phyloP scores from a whole-genome alignment of 1,139 yeast genomes.

The Sugiyamaella sp. region DNA sequence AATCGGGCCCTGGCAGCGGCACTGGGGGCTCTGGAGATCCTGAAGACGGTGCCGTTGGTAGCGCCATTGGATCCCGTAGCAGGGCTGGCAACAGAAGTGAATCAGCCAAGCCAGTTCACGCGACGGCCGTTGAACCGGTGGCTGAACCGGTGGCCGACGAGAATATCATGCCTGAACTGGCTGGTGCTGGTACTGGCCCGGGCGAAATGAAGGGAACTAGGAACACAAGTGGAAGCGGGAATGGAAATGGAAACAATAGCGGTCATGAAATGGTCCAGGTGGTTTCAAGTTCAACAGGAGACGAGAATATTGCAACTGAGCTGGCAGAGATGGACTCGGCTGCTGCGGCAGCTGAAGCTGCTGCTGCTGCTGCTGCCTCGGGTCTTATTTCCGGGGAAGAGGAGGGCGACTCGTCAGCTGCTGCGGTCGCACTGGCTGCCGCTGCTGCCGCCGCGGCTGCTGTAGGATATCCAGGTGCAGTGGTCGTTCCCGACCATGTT shows the following conservation, averaged over 20 bases:
- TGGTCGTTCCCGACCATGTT: constrained; percentile 5
- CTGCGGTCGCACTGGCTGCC: constrained; percentile 9
- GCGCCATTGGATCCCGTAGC: no score
- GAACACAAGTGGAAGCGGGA: no score
- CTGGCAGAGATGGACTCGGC: constrained; percentile 5
- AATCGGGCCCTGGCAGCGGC: neutral
- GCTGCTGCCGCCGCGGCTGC: constrained; percentile 17
- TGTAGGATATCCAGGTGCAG: constrained; percentile 8
- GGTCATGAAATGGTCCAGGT: neutral
- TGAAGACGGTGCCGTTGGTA: no score
- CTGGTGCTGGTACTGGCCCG: neutral
- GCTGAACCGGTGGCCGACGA: constrained; percentile 2
- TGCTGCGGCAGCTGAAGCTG: neutral
- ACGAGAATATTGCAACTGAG: constrained; percentile 16
- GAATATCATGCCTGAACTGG: constrained; percentile 13
- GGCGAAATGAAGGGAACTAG: no score
- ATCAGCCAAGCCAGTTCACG: no score
- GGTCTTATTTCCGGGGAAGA: constrained; percentile 3
- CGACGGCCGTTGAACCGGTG: neutral
- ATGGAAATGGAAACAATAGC: no score
- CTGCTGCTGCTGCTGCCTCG: neutral
- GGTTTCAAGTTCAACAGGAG: neutral
- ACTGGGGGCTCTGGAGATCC: no score
- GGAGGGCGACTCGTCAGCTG: constrained; percentile 2
- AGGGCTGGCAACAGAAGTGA: no score